A percentile compares a stretch with the other conserved stretches of the same genome.
These are phyloP conservation scores for Nakaseomyces nivariensis DNA, from an alignment of 1,139 yeast genomes.

Conservation along the genomic window DNA sequence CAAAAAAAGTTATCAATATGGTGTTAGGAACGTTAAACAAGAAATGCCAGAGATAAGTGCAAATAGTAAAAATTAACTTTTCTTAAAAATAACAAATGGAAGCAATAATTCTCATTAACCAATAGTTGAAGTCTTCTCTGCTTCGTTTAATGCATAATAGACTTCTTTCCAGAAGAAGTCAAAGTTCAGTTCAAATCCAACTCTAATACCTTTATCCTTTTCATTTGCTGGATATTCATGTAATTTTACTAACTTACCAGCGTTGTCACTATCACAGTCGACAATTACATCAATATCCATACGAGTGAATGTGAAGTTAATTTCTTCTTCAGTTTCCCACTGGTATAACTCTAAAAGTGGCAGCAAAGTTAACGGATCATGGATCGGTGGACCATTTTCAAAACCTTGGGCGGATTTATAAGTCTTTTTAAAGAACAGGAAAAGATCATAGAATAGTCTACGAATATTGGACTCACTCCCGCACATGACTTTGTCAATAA, in stretches of 20 bases:
- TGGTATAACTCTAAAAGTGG: conserved; percentile 41
- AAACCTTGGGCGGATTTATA: conserved; percentile 40
- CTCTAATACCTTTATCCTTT: conserved; percentile 33
- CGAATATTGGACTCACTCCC: conserved; percentile 36
- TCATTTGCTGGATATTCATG: conserved; percentile 26
- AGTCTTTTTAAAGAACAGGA: conserved; percentile 44
- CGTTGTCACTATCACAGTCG: conserved; percentile 22
- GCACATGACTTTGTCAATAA: conserved; percentile 32
- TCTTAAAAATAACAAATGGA: too few relatives aligned
- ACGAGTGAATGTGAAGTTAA: conserved; percentile 29
- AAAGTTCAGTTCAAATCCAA: conserved; percentile 39
- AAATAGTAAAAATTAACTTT: background rate
- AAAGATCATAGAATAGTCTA: conserved; percentile 45
- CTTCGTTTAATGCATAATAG: conserved; percentile 33
- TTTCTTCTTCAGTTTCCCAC: conserved; percentile 22
- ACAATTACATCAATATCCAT: conserved; percentile 32
- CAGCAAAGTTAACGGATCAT: conserved; percentile 69
- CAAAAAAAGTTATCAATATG: background rate
- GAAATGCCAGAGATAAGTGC: background rate
- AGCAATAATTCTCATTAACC: background rate
- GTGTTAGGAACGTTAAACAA: background rate
- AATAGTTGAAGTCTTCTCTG: conserved; percentile 21
- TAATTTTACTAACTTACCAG: conserved; percentile 19
- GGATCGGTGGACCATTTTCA: conserved; percentile 62
- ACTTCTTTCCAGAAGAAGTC: conserved; percentile 46